Evolutionary conservation across 1,284 basidiomycete species (phyloP), one percentile per base, ranked within the genome.

Genomic region (Megacollybia platyphylla): DNA sequence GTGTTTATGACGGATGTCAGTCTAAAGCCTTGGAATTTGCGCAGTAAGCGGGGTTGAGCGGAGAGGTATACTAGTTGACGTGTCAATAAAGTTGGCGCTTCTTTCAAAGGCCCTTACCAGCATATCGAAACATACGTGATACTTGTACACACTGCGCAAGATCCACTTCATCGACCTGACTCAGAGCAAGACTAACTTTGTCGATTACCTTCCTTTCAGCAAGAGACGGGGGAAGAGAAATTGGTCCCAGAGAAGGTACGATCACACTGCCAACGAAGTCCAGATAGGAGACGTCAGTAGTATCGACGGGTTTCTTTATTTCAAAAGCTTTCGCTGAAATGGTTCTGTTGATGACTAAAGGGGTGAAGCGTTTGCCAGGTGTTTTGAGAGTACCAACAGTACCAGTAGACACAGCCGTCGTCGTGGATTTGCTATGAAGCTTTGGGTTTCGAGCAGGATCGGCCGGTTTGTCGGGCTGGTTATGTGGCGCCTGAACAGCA

Each of bases 201-300:
- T 63, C 53, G 2, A 79, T 70, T 40, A 60, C 63, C 53, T 70
- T 79, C 35, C 79, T 61, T 43, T 80, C 70, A 1, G 70, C 62
- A 5, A 77, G 51, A 17, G 66, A 67, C 0, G 79, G 79, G 4
- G 80, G 79, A 20, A 76, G 49, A 6, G 65, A 58, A 39, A 82
- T 71, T 8, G 58, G 49, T 8, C 52, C 46, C n/a, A 80, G 53
- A 2, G 48, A 32, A 1, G 15, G 48, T 35, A 42, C 46, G 10
- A 44, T 26, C 28, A 40, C 39, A 15, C 48, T 17, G 28, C 45
- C 11, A 20, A 56, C 51, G 37, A 65, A 59, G 36, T 70, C 63
- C 3, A 71, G 57, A 46, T 57, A 53, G 38, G 39, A 46, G 2
- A 56, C 42, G 6, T 35, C 7, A 42, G 30, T 10, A 35, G 37